Base-by-base conservation (phyloP, 768 basidiomycete genomes). In the Lactifluus piperatus region DNA sequence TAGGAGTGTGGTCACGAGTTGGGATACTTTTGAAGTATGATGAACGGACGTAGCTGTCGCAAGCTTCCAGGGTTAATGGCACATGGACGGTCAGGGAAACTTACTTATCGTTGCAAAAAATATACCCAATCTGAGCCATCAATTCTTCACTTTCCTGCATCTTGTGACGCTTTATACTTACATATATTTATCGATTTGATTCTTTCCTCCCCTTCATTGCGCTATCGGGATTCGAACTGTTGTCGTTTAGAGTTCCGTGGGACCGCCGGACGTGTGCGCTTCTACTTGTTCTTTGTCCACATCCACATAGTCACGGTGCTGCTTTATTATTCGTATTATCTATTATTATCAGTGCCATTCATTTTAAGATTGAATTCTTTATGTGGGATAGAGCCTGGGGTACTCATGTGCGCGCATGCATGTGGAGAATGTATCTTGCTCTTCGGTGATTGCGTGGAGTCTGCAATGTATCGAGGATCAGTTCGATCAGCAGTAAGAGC, bases 181-280 rank as follows among this genome's bases (percentile, higher is more conserved):
- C 34, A 36, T 41, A 41, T 56, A 51, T 56, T 51, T 55, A 50
- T 37, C 20, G 11, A 37, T 18, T 14, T 56, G 22, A 18, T n/a
- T 51, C 29, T 14, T 26, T 47, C 29, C 22, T 36, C n/a, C 18
- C 36, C 10, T n/a, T 60, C 37, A 30, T 24, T 37, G 24, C 30
- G 20, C 14, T 51, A 39, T 51, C 41, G 41, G 56, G 20, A 57
- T 37, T 45, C 43, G 50, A 44, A 37, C 9, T 18, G 37, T 47
- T n/a, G 14, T 52, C 22, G 9, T 39, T 47, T 47, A 60, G 58
- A 60, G 41, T 30, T 45, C 47, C 24, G 18, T 52, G 30, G 58
- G 48, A 54, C 47, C 52, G 53, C 53, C 34, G 58, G 58, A 49
- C 58, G 41, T 11, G 47, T 50, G 47, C 58, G 26, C 43, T 32